Base-by-base conservation (phyloP, 2,329 filamentous ascomycete genomes). In the Aspergillus brasiliensis region DNA sequence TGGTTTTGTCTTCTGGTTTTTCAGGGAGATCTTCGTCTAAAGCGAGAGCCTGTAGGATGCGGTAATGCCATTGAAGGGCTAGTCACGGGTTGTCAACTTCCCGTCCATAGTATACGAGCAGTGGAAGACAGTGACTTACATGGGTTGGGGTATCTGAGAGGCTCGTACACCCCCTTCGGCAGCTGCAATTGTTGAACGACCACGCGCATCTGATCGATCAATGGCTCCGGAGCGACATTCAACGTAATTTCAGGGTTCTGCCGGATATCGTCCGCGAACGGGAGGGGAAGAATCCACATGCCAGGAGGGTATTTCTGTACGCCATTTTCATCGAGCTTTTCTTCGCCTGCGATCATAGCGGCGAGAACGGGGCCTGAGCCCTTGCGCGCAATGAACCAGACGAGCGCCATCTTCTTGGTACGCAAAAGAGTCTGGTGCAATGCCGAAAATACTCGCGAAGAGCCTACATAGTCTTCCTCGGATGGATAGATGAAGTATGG, bases 1-100 rank as follows among this genome's bases (percentile, higher is more conserved):
- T 73, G 0, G 95, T 98, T 65, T 90, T 88, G 71, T 99, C 95
- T 52, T 88, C 84, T 2, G 85, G 81, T 48, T 83, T 78, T 19
- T 90, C 88, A 0, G 93, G 93, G 1, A 96, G 79, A 66, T 97
- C 93, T 73, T 99, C 95, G 37, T 97, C 93, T 0, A 99, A 82
- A 0, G 95, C 95, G 59, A 97, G 83, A 6, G 91, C 90, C 77
- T 99, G 95, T 0, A 99, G 80, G 48, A 99, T 96, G 62, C 87
- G 89, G 81, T 98, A 99, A 78, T 98, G 95, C 93, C 94, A 99
- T 77, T 99, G 95, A 23, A 99, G 82, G 8, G 91, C 85, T 71
- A 52, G 13, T n/a, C 13, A 15, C 4, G 7, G 28, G 64, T 64
- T 42, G 52, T 28, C 31, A 47, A 13, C 21, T 56, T 23, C 56